Percentiles rank a stretch among this genome's conserved stretches.
These are phyloP conservation scores for Hortiboletus rubellus DNA, from an alignment of 1,284 basidiomycete species.

Conservation along the genomic window DNA sequence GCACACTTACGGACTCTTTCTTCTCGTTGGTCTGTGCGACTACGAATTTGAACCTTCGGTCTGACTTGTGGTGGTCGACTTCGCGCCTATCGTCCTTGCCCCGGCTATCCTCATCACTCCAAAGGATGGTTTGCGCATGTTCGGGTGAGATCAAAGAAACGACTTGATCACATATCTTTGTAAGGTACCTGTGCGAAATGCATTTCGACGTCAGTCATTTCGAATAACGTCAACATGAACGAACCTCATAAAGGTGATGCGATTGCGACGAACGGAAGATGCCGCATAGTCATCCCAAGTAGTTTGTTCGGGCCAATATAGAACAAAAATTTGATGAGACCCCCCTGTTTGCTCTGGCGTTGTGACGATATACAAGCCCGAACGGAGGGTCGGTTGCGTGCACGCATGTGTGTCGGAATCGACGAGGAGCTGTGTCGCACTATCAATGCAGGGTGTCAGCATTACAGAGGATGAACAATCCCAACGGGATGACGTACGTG, in stretches of 20 bases:
- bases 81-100: constrained; percentile 26
- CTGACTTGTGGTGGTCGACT: constrained; percentile 41
- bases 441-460: constrained; percentile 3
- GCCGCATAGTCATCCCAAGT: constrained; percentile 57
- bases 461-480: not conserved
- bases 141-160: constrained; percentile 48
- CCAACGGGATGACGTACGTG: constrained; percentile 32
- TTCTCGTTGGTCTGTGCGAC: constrained; percentile 59
- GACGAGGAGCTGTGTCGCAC: constrained; percentile 23
- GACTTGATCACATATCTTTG: constrained; percentile 54
- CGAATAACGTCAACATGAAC: not conserved
- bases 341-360: constrained; percentile 4
- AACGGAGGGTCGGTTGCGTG: constrained; percentile 39
- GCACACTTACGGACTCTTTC: constrained; percentile 48
- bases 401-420: constrained; percentile 20
- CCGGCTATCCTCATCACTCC: constrained; percentile 40
- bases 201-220: not conserved
- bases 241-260: constrained; percentile 64
- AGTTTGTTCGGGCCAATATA: constrained; percentile 62
- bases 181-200: constrained; percentile 47
- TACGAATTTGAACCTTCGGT: constrained; percentile 54
- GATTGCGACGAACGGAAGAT: constrained; percentile 48
- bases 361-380: constrained; percentile 51
- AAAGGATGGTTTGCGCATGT: constrained; percentile 45
- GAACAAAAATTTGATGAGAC: constrained; percentile 40